phyloP scores from a whole-genome alignment of 306 rosid genomes.

The Dalbergia oliveri region DNA sequence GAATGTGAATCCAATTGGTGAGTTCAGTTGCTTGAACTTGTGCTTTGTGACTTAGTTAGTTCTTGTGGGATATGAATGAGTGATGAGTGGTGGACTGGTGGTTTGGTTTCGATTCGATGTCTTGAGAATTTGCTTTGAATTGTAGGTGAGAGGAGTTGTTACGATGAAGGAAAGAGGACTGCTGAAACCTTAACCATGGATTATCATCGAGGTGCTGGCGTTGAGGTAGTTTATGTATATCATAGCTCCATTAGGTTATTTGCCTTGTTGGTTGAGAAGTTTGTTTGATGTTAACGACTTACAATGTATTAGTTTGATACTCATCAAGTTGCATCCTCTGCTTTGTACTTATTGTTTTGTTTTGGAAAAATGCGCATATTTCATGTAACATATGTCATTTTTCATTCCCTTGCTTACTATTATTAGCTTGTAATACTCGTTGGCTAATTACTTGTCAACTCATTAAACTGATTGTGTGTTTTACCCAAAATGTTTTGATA shows the following conservation, averaged over 20 bases:
- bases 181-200: constrained; percentile 97
- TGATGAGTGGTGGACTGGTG: not conserved
- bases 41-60: too few species aligned
- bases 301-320: not conserved
- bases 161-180: constrained; percentile 97
- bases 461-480: not conserved
- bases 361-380: constrained; percentile 18
- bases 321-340: not conserved
- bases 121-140: constrained; percentile 16
- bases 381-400: not conserved
- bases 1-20: constrained; percentile 97
- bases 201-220: constrained; percentile 98
- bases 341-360: not conserved
- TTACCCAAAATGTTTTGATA: not conserved
- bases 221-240: constrained; percentile 68
- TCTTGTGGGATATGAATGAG: not conserved
- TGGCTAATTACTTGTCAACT: not conserved
- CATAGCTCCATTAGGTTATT: not conserved
- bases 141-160: constrained; percentile 95
- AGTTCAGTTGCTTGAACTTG: constrained; percentile 35
- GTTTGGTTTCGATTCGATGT: not conserved
- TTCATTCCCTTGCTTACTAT: constrained; percentile 8
- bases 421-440: not conserved
- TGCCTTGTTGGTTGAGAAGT: not conserved
- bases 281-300: not conserved